Percentiles rank a stretch among this genome's conserved stretches.
phyloP scores from a whole-genome alignment of 352 stramenopile species.

The Plasmopara viticola region DNA sequence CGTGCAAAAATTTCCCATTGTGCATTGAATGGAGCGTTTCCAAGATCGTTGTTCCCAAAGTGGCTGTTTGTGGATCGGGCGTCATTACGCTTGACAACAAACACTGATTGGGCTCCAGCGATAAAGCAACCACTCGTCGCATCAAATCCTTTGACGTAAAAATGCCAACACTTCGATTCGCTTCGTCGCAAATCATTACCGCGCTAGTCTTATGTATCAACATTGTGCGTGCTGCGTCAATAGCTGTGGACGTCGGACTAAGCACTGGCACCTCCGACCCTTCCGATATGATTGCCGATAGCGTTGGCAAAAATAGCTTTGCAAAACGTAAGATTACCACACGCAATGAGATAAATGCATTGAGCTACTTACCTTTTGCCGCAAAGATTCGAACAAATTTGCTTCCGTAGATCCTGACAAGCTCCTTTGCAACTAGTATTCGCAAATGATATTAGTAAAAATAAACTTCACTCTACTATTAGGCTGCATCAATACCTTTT shows the following conservation, averaged over 20 bases:
- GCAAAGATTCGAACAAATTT: slow-evolving; percentile 78
- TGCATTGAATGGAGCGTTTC: slow-evolving; percentile 98
- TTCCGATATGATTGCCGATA: slow-evolving; percentile 71
- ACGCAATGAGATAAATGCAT: background rate
- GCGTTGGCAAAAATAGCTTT: slow-evolving; percentile 73
- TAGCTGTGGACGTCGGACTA: slow-evolving; percentile 37
- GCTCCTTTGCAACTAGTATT: slow-evolving; percentile 44
- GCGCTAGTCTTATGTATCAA: slow-evolving; percentile 73
- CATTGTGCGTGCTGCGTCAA: slow-evolving; percentile 76
- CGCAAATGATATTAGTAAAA: slow-evolving; percentile 10
- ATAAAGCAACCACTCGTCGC: slow-evolving; percentile 89
- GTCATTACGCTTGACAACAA: slow-evolving; percentile 92
- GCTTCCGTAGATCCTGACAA: slow-evolving; percentile 42
- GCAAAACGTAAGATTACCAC: background rate
- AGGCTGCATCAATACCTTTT: slow-evolving; percentile 42
- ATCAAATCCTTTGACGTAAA: slow-evolving; percentile 98
- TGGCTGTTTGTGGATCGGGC: slow-evolving; percentile 88
- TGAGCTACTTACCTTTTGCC: slow-evolving; percentile 50
- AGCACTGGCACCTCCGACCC: slow-evolving; percentile 54
- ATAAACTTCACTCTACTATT: background rate
- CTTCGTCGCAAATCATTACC: slow-evolving; percentile 86
- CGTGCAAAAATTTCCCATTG: slow-evolving; percentile 94
- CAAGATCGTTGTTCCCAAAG: slow-evolving; percentile 90
- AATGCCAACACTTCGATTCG: slow-evolving; percentile 88
- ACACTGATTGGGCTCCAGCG: slow-evolving; percentile 76